These are phyloP conservation scores for Cicer judaicum DNA, from an alignment of 306 rosid species.

Conservation along the genomic window DNA sequence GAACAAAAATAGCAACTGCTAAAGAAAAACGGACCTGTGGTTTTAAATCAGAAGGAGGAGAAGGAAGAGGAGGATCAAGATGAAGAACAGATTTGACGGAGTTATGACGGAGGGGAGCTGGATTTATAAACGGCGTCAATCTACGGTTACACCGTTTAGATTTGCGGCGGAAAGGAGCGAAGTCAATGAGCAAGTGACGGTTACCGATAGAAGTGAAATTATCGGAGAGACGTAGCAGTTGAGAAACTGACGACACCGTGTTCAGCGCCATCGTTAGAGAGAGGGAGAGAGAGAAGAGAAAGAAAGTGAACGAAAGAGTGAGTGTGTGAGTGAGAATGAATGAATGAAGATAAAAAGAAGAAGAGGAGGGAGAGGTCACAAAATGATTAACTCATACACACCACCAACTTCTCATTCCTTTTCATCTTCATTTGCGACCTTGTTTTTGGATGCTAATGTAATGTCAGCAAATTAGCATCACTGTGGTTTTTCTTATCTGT, in stretches of 20 bases:
- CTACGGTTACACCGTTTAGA: conserved; percentile 56
- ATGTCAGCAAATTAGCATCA: background rate
- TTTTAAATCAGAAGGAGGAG: conserved; percentile 42
- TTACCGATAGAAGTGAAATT: conserved; percentile 49
- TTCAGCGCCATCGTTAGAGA: conserved; percentile 67
- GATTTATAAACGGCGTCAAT: conserved; percentile 43
- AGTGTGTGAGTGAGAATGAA: conserved; percentile 42
- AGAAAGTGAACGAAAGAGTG: conserved; percentile 48
- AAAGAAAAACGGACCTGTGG: conserved; percentile 58
- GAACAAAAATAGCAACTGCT: background rate
- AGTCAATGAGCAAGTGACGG: conserved; percentile 61
- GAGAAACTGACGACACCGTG: conserved; percentile 61
- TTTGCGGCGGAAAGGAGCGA: conserved; percentile 55
- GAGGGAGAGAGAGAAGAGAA: conserved; percentile 36
- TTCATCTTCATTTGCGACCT: conserved; percentile 34
- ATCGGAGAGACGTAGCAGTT: conserved; percentile 50
- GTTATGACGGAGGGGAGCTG: conserved; percentile 46
- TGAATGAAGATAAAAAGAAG: conserved; percentile 58
- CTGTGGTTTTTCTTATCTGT: conserved; percentile 34
- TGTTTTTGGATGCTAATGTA: background rate
- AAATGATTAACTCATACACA: conserved; percentile 51
- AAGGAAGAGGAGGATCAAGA: conserved; percentile 33
- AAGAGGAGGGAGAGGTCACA: conserved; percentile 53
- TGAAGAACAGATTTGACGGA: conserved; percentile 65
- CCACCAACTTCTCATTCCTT: conserved; percentile 39